phyloP scores from a whole-genome alignment of 73 alveolate species.

The Effrenium voratum region DNA sequence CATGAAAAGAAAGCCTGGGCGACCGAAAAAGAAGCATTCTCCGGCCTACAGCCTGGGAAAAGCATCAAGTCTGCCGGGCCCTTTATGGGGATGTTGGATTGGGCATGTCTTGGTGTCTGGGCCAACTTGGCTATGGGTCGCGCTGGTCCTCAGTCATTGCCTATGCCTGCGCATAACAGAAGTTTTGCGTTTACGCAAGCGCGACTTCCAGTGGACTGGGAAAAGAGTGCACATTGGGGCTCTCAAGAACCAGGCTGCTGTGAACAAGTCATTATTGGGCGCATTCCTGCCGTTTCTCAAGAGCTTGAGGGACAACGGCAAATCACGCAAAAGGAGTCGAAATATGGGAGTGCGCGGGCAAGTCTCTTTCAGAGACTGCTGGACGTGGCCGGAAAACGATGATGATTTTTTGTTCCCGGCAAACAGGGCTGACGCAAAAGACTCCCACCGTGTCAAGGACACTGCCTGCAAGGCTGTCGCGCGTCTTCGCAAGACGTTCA shows the following conservation, averaged over 20 bases:
- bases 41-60: constrained; percentile 11
- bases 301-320: neutral
- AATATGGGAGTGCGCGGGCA: constrained; percentile 4
- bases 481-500: neutral
- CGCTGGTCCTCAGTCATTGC: constrained; percentile 10
- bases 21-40: constrained; percentile 16
- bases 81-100: constrained; percentile 3
- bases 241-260: constrained; percentile 8
- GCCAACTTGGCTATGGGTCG: constrained; percentile 57
- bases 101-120: constrained; percentile 1
- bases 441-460: neutral
- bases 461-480: constrained; percentile 20
- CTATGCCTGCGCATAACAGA: constrained; percentile 31
- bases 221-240: neutral
- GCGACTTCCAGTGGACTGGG: neutral
- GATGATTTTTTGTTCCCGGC: neutral
- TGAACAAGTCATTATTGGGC: neutral
- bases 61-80: constrained; percentile 19
- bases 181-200: neutral
- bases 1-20: neutral
- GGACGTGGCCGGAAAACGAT: neutral
- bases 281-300: neutral
- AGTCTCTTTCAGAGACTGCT: neutral
- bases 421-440: neutral
- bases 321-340: neutral